A percentile compares a stretch with the other conserved stretches of the same genome.
phyloP scores from a whole-genome alignment of 176 grass and related monocot genomes.

The Triticum timopheevii region DNA sequence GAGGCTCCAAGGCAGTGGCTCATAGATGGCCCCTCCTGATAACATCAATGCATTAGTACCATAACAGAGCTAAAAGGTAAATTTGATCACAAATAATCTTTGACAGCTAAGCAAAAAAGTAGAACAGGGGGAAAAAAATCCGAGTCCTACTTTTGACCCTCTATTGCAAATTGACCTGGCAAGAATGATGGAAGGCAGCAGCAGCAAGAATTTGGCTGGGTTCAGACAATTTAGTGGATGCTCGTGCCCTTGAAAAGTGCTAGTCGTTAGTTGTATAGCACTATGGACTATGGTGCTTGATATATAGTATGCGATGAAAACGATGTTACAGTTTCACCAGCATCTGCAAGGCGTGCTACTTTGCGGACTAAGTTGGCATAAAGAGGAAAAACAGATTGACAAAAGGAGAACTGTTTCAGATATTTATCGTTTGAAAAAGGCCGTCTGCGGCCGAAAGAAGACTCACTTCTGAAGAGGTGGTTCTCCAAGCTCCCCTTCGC shows the following conservation, averaged over 20 bases:
- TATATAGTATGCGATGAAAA: conserved; percentile 42
- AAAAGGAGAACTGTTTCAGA: conserved; percentile 31
- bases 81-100: background rate
- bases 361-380: conserved; percentile 36
- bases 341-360: conserved; percentile 28
- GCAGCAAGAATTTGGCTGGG: conserved; percentile 30
- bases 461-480: conserved; percentile 90
- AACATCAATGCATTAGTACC: background rate
- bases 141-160: conserved; percentile 3
- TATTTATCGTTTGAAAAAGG: conserved; percentile 28
- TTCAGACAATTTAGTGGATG: conserved; percentile 32
- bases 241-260: conserved; percentile 36
- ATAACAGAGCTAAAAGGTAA: conserved; percentile 1
- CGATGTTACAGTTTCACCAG: conserved; percentile 30
- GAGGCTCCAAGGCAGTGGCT: conserved; percentile 75
- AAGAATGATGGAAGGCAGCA: conserved; percentile 37
- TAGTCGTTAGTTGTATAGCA: conserved; percentile 44
- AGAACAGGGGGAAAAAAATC: background rate
- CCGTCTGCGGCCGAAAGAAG: conserved; percentile 25
- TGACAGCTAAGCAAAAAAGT: conserved; percentile 15
- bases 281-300: conserved; percentile 43
- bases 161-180: background rate
- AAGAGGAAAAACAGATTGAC: conserved; percentile 35
- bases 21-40: conserved; percentile 54
- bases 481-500: conserved; percentile 87